Percentiles rank a stretch among this genome's conserved stretches.
Conservation (phyloP, 768 basidiomycete species). For the Pisolithus tinctorius region DNA sequence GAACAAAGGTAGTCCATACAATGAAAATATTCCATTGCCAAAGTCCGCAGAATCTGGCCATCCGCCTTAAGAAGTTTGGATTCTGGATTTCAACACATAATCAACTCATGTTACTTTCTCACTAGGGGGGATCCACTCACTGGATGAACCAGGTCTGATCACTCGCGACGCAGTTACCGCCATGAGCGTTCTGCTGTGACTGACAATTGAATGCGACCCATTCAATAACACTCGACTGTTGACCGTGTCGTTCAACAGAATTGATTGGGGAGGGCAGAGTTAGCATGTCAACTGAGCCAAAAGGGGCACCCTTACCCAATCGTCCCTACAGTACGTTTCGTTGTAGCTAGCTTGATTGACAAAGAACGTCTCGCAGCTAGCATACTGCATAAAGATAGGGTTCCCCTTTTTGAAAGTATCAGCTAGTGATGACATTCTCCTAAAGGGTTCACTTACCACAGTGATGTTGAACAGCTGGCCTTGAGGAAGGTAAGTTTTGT, state of each 20-base stretch:
- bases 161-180: constrained; percentile 40
- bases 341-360: constrained; percentile 37
- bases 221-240: constrained; percentile 34
- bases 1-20: too few relatives aligned
- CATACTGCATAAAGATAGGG: constrained; percentile 29
- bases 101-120: background rate
- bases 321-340: constrained; percentile 39
- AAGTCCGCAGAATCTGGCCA: too few relatives aligned
- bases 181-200: constrained; percentile 43
- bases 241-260: background rate
- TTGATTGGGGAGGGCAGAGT: background rate
- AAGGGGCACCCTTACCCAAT: constrained; percentile 32
- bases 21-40: too few relatives aligned
- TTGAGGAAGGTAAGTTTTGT: background rate
- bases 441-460: background rate
- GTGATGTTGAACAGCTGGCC: constrained; percentile 8
- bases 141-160: constrained; percentile 46
- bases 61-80: background rate
- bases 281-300: background rate
- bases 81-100: background rate
- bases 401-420: background rate
- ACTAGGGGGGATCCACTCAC: constrained; percentile 25
- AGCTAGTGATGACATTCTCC: background rate
- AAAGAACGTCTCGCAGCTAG: constrained; percentile 41
- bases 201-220: constrained; percentile 42